phyloP scores from a whole-genome alignment of 2,329 filamentous ascomycete genomes.

The Sporothrix globosa region DNA sequence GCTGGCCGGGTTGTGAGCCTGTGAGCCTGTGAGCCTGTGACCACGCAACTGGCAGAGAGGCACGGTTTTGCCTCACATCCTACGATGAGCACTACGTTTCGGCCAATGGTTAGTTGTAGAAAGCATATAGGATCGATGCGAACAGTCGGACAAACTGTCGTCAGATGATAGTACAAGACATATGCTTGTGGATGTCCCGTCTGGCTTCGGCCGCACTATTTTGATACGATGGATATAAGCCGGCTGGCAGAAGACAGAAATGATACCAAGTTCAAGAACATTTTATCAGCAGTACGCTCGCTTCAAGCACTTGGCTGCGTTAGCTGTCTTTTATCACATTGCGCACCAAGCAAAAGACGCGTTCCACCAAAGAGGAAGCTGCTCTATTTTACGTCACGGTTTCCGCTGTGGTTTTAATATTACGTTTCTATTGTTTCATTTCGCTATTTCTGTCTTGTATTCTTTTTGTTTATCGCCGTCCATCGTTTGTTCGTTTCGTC shows the following conservation, averaged over 20 bases:
- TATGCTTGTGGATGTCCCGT: background rate
- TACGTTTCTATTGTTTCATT: background rate
- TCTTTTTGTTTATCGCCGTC: background rate
- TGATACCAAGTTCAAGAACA: constrained; percentile 28
- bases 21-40: too few relatives aligned
- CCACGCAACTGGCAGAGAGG: background rate
- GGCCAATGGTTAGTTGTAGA: background rate
- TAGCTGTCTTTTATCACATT: background rate
- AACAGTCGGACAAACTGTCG: background rate
- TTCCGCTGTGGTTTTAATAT: constrained; percentile 10
- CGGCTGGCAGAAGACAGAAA: background rate
- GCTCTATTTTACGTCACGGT: background rate
- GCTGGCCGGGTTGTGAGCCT: constrained; percentile 36
- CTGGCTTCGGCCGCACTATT: constrained; percentile 8
- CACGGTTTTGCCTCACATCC: background rate
- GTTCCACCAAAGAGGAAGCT: background rate
- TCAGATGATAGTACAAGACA: background rate
- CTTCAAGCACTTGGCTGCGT: background rate
- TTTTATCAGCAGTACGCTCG: too few relatives aligned
- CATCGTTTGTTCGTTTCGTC: background rate
- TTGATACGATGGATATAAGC: constrained; percentile 2
- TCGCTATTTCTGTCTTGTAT: background rate
- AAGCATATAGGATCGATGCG: background rate
- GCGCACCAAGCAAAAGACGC: background rate
- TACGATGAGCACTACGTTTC: background rate